Evolutionary conservation across 2,329 filamentous ascomycete species (phyloP).

Genomic region (Rhinocladiella mackenziei): DNA sequence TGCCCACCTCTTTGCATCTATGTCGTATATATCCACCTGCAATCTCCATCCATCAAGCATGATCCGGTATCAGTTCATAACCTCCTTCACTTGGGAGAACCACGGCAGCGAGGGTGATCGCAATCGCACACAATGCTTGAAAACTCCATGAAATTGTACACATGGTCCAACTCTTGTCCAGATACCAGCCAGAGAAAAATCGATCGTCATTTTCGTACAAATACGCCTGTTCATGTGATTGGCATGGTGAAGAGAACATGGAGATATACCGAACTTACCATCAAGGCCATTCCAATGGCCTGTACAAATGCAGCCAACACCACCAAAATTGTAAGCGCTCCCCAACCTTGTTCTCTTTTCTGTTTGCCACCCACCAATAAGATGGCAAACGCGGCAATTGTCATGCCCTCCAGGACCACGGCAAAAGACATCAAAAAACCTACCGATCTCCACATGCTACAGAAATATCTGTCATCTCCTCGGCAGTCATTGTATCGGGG

Average conservation of each 20-base stretch:
- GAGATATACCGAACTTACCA: conserved; percentile 56
- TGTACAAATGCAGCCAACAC: conserved; percentile 64
- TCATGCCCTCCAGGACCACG: conserved; percentile 74
- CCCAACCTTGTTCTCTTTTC: conserved; percentile 79
- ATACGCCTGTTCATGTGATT: conserved; percentile 58
- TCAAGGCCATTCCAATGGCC: conserved; percentile 72
- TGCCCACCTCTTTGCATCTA: not conserved
- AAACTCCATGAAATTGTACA: conserved; percentile 60
- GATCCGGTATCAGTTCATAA: conserved; percentile 69
- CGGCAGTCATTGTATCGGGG: conserved; percentile 65
- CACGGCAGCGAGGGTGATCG: conserved; percentile 63
- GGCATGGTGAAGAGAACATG: conserved; percentile 1
- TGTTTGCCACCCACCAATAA: conserved; percentile 74
- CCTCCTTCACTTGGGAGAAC: conserved; percentile 75
- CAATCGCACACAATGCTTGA: conserved; percentile 51
- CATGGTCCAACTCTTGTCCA: conserved; percentile 76
- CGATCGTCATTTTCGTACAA: conserved; percentile 77
- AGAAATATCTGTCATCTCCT: conserved; percentile 69
- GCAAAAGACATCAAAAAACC: conserved; percentile 85
- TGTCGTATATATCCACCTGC: not conserved
- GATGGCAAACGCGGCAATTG: conserved; percentile 73
- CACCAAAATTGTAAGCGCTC: conserved; percentile 64
- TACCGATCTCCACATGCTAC: conserved; percentile 83
- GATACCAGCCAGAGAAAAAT: conserved; percentile 75
- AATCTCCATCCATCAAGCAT: conserved; percentile 10